Conservation (phyloP, 257 asterid species). For the Verbascum thapsus region DNA sequence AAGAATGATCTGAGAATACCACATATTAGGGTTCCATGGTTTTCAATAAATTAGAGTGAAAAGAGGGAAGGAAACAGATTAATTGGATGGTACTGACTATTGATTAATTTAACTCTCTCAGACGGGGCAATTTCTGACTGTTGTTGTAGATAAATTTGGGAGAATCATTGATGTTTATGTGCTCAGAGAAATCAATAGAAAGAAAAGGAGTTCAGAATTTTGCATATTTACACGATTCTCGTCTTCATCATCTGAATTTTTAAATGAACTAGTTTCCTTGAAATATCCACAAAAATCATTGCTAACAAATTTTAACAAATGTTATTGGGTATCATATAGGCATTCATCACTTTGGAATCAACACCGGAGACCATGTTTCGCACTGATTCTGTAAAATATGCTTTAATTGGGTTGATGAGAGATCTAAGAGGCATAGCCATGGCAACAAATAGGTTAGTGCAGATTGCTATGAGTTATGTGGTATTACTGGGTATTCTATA, state of each 20-base stretch:
- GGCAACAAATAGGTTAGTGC: conserved; percentile 89
- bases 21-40: conserved; percentile 12
- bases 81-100: neutral
- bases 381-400: conserved; percentile 81
- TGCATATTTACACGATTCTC: conserved; percentile 11
- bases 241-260: conserved; percentile 12
- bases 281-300: conserved; percentile 16
- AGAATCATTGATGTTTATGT: conserved; percentile 1
- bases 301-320: conserved; percentile 27
- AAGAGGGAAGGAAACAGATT: conserved; percentile 16
- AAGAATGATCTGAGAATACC: neutral
- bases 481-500: conserved; percentile 14
- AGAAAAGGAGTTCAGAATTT: conserved; percentile 8
- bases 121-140: conserved; percentile 9
- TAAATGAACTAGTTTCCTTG: conserved; percentile 17
- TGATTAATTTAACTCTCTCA: conserved; percentile 1
- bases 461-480: conserved; percentile 2
- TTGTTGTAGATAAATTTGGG: conserved; percentile 5
- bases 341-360: conserved; percentile 71
- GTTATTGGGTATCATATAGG: conserved; percentile 47
- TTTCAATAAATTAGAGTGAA: conserved; percentile 11
- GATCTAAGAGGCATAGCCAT: conserved; percentile 92
- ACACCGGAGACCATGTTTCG: conserved; percentile 82
- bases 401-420: conserved; percentile 94
- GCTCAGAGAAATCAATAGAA: conserved; percentile 12